These are phyloP conservation scores for Neocatenulostroma microsporum DNA, from an alignment of 2,329 filamentous ascomycete genomes.

Conservation along the genomic window DNA sequence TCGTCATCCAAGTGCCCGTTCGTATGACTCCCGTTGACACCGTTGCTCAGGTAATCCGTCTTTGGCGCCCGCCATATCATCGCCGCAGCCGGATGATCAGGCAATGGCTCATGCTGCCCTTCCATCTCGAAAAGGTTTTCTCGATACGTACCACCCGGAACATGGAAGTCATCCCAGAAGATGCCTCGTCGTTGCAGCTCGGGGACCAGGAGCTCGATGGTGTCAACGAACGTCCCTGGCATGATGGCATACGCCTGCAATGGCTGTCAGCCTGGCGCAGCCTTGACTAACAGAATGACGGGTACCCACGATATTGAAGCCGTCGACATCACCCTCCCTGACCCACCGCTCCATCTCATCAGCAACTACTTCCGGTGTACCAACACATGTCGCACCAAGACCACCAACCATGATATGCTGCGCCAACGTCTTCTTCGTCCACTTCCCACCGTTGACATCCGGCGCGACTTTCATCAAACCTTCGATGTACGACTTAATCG, in stretches of 20 bases:
- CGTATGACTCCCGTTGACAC: slow-evolving; percentile 1
- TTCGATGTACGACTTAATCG: slow-evolving; percentile 50
- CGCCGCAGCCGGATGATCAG: slow-evolving; percentile 46
- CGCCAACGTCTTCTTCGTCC: slow-evolving; percentile 64
- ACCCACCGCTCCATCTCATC: slow-evolving; percentile 63
- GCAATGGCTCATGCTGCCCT: slow-evolving; percentile 44
- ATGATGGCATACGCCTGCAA: slow-evolving; percentile 54
- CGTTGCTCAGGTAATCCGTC: slow-evolving; percentile 1
- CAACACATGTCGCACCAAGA: slow-evolving; percentile 56
- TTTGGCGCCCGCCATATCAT: slow-evolving; percentile 32
- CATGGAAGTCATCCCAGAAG: slow-evolving; percentile 49
- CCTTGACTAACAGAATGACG: background rate
- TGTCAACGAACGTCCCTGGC: slow-evolving; percentile 60
- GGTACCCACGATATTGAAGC: slow-evolving; percentile 60
- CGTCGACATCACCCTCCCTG: slow-evolving; percentile 61
- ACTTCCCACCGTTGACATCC: slow-evolving; percentile 49
- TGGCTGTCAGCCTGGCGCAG: background rate
- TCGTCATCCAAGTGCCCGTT: slow-evolving; percentile 5
- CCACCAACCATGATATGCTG: slow-evolving; percentile 62
- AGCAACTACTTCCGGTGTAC: slow-evolving; percentile 57
- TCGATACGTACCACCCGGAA: slow-evolving; percentile 52
- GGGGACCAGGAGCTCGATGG: slow-evolving; percentile 57
- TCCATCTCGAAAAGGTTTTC: slow-evolving; percentile 51
- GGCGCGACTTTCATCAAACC: slow-evolving; percentile 51
- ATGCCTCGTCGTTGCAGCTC: slow-evolving; percentile 54